Conservation (phyloP, 371 early-diverging fungal genomes). For the Neoconidiobolus thromboides region DNA sequence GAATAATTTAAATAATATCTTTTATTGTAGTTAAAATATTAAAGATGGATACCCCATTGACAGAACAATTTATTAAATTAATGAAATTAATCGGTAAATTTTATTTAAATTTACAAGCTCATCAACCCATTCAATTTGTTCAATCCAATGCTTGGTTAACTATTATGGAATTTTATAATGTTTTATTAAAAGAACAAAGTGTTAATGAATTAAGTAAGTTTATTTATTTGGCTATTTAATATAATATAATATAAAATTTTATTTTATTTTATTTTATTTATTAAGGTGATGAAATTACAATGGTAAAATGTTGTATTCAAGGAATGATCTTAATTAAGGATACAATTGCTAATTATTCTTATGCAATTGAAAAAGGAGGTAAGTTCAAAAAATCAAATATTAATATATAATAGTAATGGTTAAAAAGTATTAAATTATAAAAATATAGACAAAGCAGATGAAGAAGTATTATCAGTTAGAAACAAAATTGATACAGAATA, state of each 20-base stretch:
- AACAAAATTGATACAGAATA: constrained; percentile 37
- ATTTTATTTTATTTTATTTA: too few relatives aligned
- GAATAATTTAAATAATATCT: constrained; percentile 18
- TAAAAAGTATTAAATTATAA: constrained; percentile 7
- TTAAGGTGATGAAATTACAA: constrained; percentile 5
- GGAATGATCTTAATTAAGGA: constrained; percentile 24
- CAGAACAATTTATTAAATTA: constrained; percentile 21
- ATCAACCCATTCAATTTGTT: constrained; percentile 49
- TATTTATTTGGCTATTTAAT: too few relatives aligned
- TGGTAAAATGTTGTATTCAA: constrained; percentile 32
- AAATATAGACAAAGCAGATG: constrained; percentile 25
- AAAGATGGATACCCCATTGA: constrained; percentile 8
- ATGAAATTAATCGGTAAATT: constrained; percentile 65
- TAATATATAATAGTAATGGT: background rate
- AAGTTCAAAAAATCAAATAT: background rate
- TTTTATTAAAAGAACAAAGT: constrained; percentile 12
- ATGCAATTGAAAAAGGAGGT: constrained; percentile 6
- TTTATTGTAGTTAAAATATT: constrained; percentile 10
- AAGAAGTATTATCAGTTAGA: constrained; percentile 25
- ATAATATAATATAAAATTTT: too few relatives aligned
- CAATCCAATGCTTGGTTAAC: constrained; percentile 36
- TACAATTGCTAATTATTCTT: background rate
- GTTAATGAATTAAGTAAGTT: too few relatives aligned
- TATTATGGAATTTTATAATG: constrained; percentile 64
- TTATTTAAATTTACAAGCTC: constrained; percentile 48